These are phyloP conservation scores for Hypoxylon sp. DNA, from an alignment of 2,329 filamentous ascomycete genomes.

Conservation along the genomic window DNA sequence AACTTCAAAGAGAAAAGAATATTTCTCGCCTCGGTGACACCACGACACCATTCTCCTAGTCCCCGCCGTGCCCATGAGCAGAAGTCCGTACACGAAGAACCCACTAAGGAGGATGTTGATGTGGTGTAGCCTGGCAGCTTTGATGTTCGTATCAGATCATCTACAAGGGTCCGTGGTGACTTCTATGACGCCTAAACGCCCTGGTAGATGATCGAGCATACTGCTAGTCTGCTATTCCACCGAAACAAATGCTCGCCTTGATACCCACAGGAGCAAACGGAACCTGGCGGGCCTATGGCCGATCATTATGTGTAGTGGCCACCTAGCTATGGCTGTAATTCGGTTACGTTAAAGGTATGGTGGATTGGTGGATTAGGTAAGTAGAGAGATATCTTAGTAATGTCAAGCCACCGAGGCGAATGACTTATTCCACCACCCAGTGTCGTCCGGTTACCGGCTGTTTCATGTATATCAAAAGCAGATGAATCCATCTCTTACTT, in stretches of 20 bases:
- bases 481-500: constrained; percentile 21
- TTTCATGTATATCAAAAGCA: constrained; percentile 23
- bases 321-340: not conserved
- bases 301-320: not conserved
- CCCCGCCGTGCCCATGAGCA: not conserved
- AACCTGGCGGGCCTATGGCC: not conserved
- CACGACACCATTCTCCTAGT: not conserved
- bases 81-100: not conserved
- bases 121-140: not conserved
- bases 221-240: not conserved
- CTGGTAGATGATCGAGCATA: constrained; percentile 12
- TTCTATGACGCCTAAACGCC: constrained; percentile 23
- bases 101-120: constrained; percentile 1
- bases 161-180: constrained; percentile 8
- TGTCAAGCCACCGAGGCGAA: constrained; percentile 14
- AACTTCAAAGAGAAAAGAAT: not conserved
- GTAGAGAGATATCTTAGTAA: not conserved
- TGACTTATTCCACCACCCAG: constrained; percentile 8
- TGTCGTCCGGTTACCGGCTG: constrained; percentile 22
- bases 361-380: not conserved
- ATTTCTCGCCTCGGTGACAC: not conserved
- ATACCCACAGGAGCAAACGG: not conserved
- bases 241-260: constrained; percentile 13
- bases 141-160: constrained; percentile 28
- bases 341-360: constrained; percentile 12